Base-by-base conservation (phyloP, 805 yeast species). In the Spathaspora sp. region DNA sequence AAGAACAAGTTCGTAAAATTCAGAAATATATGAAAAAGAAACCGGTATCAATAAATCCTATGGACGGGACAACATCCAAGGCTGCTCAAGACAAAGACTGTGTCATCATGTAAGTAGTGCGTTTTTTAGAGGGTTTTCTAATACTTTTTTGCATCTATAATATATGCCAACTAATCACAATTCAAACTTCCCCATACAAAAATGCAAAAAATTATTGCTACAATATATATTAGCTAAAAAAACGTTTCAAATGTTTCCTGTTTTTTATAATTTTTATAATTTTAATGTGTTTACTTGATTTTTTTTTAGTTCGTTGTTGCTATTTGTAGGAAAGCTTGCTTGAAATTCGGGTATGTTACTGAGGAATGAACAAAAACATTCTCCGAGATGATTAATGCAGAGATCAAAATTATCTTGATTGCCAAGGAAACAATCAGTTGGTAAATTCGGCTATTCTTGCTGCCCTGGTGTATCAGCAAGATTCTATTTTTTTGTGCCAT, bases 31-130 rank as follows among this genome's bases (percentile, higher is more conserved):
- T 63, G 44, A 66, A 63, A 44, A 73, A 68, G 61, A 60, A 55
- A 48, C 51, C 61, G 29, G 46, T 49, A 7, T 10, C n/a, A 3
- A 46, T 29, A 20, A 47, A 26, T 20, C 17, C 29, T 5, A 38
- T 51, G 14, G 47, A 42, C 42, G 52, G 47, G 12, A 44, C 52
- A 35, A 44, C 35, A 23, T 48, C 32, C 14, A 47, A 20, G 10
- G 45, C 53, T 8, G 57, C 74, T 28, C 65, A 66, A 26, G 76
- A 74, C 16, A 73, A 73, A 54, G 79, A 76, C 50, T 77, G 81
- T 59, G 60, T 67, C n/a, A 67, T 77, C 31, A 68, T 73, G 75
- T 76, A 59, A 45, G 35, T 31, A 26, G 45, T 1, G 12, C 3
- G 38, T 14, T 11, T 10, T 16, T 35, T 35, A n/a, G 40, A n/a